phyloP scores from a whole-genome alignment of 1,139 yeast species.

The Lipomyces yarrowii region DNA sequence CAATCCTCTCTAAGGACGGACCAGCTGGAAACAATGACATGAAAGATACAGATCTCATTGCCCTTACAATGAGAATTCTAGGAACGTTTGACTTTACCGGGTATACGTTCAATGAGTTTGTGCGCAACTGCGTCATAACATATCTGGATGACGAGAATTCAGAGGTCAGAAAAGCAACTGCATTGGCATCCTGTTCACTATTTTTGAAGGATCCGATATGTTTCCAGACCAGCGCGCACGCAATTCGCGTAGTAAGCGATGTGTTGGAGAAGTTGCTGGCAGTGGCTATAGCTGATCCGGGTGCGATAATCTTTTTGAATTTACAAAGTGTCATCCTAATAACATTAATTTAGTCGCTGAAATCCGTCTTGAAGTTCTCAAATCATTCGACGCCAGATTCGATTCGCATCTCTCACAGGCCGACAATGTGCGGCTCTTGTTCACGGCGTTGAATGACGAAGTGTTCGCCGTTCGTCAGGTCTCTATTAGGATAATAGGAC shows the following conservation, averaged over 20 bases:
- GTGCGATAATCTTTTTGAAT: slow-evolving; percentile 31
- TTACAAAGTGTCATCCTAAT: neutral
- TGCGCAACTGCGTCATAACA: slow-evolving; percentile 75
- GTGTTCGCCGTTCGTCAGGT: slow-evolving; percentile 78
- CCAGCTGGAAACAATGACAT: slow-evolving; percentile 43
- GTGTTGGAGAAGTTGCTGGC: slow-evolving; percentile 80
- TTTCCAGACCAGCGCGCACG: slow-evolving; percentile 79
- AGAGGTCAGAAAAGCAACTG: slow-evolving; percentile 81
- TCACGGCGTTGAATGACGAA: slow-evolving; percentile 92
- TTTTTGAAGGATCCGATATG: slow-evolving; percentile 82
- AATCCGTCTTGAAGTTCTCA: slow-evolving; percentile 76
- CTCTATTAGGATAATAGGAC: slow-evolving; percentile 79
- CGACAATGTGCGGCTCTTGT: slow-evolving; percentile 78
- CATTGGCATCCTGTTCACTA: slow-evolving; percentile 79
- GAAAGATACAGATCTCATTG: slow-evolving; percentile 56
- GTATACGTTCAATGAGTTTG: slow-evolving; percentile 69
- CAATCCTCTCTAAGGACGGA: slow-evolving; percentile 67
- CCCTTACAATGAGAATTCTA: slow-evolving; percentile 72
- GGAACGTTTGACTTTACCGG: slow-evolving; percentile 69
- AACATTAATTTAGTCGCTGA: slow-evolving; percentile 52
- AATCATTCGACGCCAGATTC: slow-evolving; percentile 70
- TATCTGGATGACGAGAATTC: slow-evolving; percentile 81
- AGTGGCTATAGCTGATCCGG: slow-evolving; percentile 87
- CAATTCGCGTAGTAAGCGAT: slow-evolving; percentile 81
- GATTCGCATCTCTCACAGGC: slow-evolving; percentile 95